Percentiles rank a stretch among this genome's conserved stretches.
phyloP scores from a whole-genome alignment of 176 grass and related monocot species.

The Bonia amplexicaulis region DNA sequence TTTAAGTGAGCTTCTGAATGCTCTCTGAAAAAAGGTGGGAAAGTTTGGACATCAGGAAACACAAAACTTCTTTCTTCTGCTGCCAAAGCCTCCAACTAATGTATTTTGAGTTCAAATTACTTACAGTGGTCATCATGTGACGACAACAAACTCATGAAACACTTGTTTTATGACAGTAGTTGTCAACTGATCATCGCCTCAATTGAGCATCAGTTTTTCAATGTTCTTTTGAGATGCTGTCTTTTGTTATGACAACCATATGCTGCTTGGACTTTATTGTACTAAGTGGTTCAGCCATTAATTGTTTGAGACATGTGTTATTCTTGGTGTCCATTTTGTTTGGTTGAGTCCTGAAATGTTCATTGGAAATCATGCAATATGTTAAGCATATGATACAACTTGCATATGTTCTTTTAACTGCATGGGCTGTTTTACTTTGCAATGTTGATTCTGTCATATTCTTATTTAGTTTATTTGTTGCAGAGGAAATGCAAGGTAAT shows the following conservation, averaged over 20 bases:
- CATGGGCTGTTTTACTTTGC: not conserved
- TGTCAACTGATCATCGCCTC: not conserved
- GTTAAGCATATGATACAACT: not conserved
- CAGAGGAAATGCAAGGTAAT: conserved; percentile 88
- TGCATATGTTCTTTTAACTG: not conserved
- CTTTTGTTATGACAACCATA: not conserved
- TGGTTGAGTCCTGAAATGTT: conserved; percentile 4
- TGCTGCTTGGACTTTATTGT: not conserved
- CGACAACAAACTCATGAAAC: not conserved
- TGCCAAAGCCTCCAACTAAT: not conserved
- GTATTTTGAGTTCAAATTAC: not conserved
- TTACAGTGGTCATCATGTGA: not conserved
- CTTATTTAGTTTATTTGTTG: conserved; percentile 40
- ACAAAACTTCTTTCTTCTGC: not conserved
- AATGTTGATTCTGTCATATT: conserved; percentile 16
- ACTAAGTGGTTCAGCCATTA: not conserved
- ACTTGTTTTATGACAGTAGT: not conserved
- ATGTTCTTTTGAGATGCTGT: not conserved
- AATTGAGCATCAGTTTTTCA: not conserved
- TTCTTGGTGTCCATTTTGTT: not conserved
- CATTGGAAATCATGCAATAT: not conserved
- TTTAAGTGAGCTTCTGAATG: not conserved
- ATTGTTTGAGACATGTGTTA: not conserved
- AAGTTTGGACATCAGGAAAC: not conserved
- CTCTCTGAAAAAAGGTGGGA: not conserved